Evolutionary conservation across 2,329 filamentous ascomycete genomes (phyloP), one percentile per base, ranked within the genome.

Genomic region (Arthrobotrys conoides): DNA sequence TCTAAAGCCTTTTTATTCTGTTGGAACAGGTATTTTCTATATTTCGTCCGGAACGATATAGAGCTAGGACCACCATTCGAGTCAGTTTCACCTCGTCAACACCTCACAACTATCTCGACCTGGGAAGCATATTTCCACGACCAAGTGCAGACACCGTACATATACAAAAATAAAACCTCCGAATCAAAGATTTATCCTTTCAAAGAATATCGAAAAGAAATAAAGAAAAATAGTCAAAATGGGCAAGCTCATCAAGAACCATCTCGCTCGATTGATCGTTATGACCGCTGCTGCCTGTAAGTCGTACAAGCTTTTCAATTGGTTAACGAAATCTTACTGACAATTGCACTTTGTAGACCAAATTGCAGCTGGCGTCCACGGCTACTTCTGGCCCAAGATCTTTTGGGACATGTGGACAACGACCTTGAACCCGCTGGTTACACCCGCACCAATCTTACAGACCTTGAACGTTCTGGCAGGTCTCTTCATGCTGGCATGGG

Each of bases 161-260:
- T 48, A 61, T 48, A 61, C 22, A 12, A 59, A 30, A 66, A 59
- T 71, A 76, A 70, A 49, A 65, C 65, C 78, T 72, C 46, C 48
- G 70, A 69, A 80, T 18, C 75, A 64, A 57, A 30, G 6, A 55
- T 51, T 48, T 64, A 55, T 64, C 61, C 66, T 76, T 41, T 53
- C 20, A 46, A 80, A 76, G 57, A 55, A 67, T 18, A 72, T 51
- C 24, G 5, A n/a, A 24, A 14, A 24, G 22, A 24, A 51, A 51
- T 14, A 24, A 24, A 53, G 24, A 76, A 65, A 64, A 73, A 57
- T 46, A 71, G 48, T 71, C 80, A 85, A 80, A 81, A 99, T 99
- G 96, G 96, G 96, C 85, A 96, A 92, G 86, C 91, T 99, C 84
- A 98, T 99, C 87, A 99, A 99, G 89, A 98, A 98, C 87, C 96